Evolutionary conservation across 2,329 filamentous ascomycete species (phyloP), one percentile per base, ranked within the genome.

Genomic region (Microcyclosporella mali): DNA sequence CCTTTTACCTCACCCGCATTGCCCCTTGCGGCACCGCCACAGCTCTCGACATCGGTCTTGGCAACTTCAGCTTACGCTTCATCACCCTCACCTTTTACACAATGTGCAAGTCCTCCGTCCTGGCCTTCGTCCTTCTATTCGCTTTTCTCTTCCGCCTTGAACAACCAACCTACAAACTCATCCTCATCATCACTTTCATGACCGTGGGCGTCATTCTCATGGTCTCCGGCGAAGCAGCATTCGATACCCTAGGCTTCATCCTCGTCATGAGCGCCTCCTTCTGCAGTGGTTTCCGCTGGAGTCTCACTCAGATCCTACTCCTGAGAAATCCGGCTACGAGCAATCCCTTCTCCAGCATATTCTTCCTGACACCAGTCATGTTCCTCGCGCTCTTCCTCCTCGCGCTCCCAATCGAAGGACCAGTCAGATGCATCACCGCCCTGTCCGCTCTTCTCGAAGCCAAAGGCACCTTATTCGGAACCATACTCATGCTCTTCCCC

Each of bases 31-130:
- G 90, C 55, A 80, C 83, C 33, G 89, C 92, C 4, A 98, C 92
- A 1, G 92, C 90, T 10, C 76, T 98, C 46, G 92, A 98, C 63
- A 95, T 98, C 66, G 92, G 92, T 11, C 70, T 98, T 45, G 92
- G 92, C 51, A 98, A 98, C 62, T 95, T 88, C 66, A 94, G 88
- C 40, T 74, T 98, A 56, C 92, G 90, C 66, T 95, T 94, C 65
- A 97, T 98, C 57, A 89, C 87, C 32, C 78, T 98, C 54, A 95
- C 90, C 8, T 98, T 98, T 65, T 94, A 95, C 68, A 98, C 92
- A 46, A 97, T 98, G 92, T 97, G 92, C 70, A 98, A 98, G 75
- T 97, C 90, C 4, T 95, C 89, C 8, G 87, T 90, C 12, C 78
- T 98, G 16, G 89, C 87, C 33, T 98, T 97, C 62, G 92, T 98